These are phyloP conservation scores for Parietaria judaica DNA, from an alignment of 306 rosid species.

Conservation along the genomic window DNA sequence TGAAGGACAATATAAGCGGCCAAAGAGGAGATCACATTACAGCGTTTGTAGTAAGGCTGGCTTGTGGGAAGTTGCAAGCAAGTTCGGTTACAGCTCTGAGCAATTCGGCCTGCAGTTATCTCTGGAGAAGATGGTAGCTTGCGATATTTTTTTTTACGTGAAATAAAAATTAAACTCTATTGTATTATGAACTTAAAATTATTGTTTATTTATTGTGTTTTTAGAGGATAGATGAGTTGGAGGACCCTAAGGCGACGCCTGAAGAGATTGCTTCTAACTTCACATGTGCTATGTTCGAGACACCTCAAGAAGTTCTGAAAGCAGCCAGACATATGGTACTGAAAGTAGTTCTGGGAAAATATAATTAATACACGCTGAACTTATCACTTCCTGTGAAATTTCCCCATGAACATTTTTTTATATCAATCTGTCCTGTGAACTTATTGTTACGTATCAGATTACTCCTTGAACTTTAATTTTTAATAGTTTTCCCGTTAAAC, in stretches of 20 bases:
- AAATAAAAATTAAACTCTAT: no score
- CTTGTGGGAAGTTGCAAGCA: constrained; percentile 90
- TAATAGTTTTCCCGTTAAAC: no score
- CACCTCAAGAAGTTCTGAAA: constrained; percentile 86
- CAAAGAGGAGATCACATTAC: constrained; percentile 76
- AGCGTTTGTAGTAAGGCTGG: constrained; percentile 80
- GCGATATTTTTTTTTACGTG: no score
- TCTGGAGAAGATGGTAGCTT: constrained; percentile 53
- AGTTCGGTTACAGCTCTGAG: constrained; percentile 94
- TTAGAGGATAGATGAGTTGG: constrained; percentile 75
- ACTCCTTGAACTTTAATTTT: no score
- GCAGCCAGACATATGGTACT: constrained; percentile 96
- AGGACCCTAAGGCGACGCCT: constrained; percentile 94
- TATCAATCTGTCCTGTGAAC: no score
- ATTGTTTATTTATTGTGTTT: constrained; percentile 12
- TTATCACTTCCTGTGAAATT: no score
- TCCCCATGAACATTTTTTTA: no score
- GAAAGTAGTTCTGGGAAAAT: neutral
- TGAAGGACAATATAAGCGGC: constrained; percentile 94
- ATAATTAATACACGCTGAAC: no score
- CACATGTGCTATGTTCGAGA: constrained; percentile 77
- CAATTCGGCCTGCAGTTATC: constrained; percentile 86
- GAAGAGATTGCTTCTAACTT: constrained; percentile 95
- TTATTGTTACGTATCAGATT: no score
- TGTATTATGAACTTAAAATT: constrained; percentile 4